Evolutionary conservation across 169 alveolate genomes (phyloP).

Genomic region (Cryptosporidium sp.): DNA sequence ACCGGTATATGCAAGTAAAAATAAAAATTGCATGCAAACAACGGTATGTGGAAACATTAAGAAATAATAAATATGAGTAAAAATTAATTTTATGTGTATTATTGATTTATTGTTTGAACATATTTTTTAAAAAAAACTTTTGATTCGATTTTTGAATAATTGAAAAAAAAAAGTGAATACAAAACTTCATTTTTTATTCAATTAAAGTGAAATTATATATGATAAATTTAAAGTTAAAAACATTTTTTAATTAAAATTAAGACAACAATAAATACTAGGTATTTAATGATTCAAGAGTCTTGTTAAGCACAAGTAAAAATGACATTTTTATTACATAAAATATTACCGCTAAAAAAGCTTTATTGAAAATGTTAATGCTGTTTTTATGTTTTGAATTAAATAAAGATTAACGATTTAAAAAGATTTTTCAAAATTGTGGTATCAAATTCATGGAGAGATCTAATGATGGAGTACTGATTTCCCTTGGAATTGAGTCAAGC

Average conservation of each 20-base stretch:
- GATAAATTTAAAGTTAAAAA: too few species aligned
- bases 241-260: neutral
- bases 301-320: neutral
- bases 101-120: neutral
- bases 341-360: conserved; percentile 5
- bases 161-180: neutral
- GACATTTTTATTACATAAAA: neutral
- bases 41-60: conserved; percentile 1
- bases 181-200: too few species aligned
- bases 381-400: neutral
- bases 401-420: neutral
- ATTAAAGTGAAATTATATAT: too few species aligned
- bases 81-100: neutral
- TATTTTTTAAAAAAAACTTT: neutral
- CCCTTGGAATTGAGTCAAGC: conserved; percentile 97
- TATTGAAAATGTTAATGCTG: neutral
- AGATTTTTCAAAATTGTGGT: neutral
- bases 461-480: conserved; percentile 53
- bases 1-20: conserved; percentile 27
- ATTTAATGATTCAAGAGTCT: neutral
- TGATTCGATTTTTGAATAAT: neutral
- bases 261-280: neutral
- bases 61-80: neutral
- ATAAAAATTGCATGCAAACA: conserved; percentile 13
- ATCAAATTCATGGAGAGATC: neutral